Base-by-base conservation (phyloP, 805 yeast species). In the Ogataea ramenticola region DNA sequence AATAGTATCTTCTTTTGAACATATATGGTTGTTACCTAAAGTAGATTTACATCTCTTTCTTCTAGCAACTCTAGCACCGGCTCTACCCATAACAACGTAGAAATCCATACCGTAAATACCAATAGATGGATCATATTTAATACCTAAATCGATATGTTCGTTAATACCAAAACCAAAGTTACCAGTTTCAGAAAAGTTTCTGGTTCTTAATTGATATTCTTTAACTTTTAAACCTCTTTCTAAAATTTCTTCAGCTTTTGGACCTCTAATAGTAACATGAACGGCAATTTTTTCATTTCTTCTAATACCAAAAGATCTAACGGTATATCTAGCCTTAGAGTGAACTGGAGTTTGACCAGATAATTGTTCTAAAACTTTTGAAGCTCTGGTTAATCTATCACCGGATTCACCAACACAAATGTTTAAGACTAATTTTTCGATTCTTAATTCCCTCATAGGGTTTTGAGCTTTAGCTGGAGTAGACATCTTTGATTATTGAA, bases 41-140 rank as follows among this genome's bases (percentile, higher is more conserved):
- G 74, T 76, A 65, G 88, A 77, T 70, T 81, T 78, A 70, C 86
- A 77, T 80, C 96, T 87, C 95, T 93, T 93, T 85, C 93, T 86
- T 82, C 98, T 91, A 67, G 98, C 81, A 64, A 93, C 86, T 80
- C 99, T 87, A 80, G 81, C 84, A 79, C 99, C 99, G 70, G 96
- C 93, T 80, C 99, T 91, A 74, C 96, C 97, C 79, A 93, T 78
- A 69, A 91, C 96, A 70, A 93, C 89, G 90, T 90, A 93, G 88
- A 93, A 93, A 78, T 93, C 99, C 95, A 86, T 93, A 84, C 99
- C 99, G 93, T 91, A 93, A 72, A 93, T 93, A 74, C 98, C 98
- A 68, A 93, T 93, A 69, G 86, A 81, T 75, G 99, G 99, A 76
- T 93, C 99, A 80, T 93, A 93, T 82, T 93, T 93, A 85, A 93